These are phyloP conservation scores for Hansenula lynferdii DNA, from an alignment of 1,139 yeast species.

Conservation along the genomic window DNA sequence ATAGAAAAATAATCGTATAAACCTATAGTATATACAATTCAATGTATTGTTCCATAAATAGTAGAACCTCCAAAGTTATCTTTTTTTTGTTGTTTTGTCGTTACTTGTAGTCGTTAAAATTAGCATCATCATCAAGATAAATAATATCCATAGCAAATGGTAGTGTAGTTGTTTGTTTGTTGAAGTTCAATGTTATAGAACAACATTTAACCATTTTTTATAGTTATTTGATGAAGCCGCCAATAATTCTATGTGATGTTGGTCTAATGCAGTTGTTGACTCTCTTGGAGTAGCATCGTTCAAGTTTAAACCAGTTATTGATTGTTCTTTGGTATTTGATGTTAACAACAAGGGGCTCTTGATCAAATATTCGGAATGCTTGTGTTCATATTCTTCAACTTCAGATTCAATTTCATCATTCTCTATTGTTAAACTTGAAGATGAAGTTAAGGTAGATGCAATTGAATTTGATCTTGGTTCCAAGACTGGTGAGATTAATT, in stretches of 20 bases:
- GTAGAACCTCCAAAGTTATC: too few relatives aligned
- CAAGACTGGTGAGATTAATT: slow-evolving; percentile 22
- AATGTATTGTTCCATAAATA: too few relatives aligned
- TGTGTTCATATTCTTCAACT: slow-evolving; percentile 12
- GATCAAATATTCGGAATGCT: slow-evolving; percentile 20
- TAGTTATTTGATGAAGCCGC: slow-evolving; percentile 23
- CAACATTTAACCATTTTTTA: slow-evolving; percentile 24
- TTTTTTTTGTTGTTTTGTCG: too few relatives aligned
- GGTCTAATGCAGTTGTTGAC: slow-evolving; percentile 5
- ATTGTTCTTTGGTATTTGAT: slow-evolving; percentile 19
- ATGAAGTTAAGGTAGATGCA: slow-evolving; percentile 8
- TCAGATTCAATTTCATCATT: slow-evolving; percentile 9
- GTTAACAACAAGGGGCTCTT: slow-evolving; percentile 21
- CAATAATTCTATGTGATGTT: slow-evolving; percentile 15
- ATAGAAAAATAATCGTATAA: too few relatives aligned
- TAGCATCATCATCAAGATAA: background rate
- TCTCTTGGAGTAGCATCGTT: slow-evolving; percentile 19
- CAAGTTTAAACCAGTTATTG: slow-evolving; percentile 20
- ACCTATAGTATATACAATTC: too few relatives aligned
- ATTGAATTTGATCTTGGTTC: slow-evolving; percentile 23
- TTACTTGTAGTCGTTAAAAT: too few relatives aligned
- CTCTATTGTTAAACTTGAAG: slow-evolving; percentile 5
- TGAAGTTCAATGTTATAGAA: slow-evolving; percentile 3
- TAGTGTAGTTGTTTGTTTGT: background rate
- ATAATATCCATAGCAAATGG: background rate